Evolutionary conservation across 1,139 yeast species (phyloP).

Genomic region (Lodderomyces theae): DNA sequence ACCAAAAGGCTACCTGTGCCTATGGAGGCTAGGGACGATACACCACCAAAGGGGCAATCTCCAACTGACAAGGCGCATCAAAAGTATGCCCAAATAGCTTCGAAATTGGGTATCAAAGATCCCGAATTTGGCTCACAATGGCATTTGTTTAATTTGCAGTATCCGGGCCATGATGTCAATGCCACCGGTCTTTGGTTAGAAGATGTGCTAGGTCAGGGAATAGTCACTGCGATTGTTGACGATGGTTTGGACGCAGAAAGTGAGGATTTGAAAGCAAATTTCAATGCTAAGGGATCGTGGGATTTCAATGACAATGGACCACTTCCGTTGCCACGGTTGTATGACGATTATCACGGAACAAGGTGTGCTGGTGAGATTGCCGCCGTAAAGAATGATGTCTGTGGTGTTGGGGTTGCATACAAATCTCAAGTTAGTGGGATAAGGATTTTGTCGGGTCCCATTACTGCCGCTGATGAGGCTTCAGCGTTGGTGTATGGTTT

Average conservation of each 20-base stretch:
- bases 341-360: constrained; percentile 94
- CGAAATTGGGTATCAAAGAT: constrained; percentile 66
- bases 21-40: constrained; percentile 17
- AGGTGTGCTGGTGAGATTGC: constrained; percentile 99
- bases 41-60: neutral
- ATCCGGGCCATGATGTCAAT: constrained; percentile 83
- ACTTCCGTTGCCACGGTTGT: constrained; percentile 74
- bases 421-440: constrained; percentile 85
- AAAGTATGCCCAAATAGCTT: constrained; percentile 34
- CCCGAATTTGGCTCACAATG: constrained; percentile 83
- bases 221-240: constrained; percentile 85
- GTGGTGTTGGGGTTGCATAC: constrained; percentile 95
- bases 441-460: constrained; percentile 76
- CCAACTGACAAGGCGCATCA: constrained; percentile 10
- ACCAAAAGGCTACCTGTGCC: constrained; percentile 46
- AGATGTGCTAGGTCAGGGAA: constrained; percentile 77
- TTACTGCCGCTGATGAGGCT: constrained; percentile 89
- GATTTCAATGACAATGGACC: constrained; percentile 80
- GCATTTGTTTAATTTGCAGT: constrained; percentile 76
- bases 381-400: constrained; percentile 78
- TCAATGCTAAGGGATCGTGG: constrained; percentile 77
- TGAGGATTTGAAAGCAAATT: constrained; percentile 68
- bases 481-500: constrained; percentile 77
- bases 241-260: constrained; percentile 89
- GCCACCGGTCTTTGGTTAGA: constrained; percentile 83